Evolutionary conservation across 164 flowering plant species (phyloP), one percentile per base, ranked within the genome.

Genomic region (Liquidambar formosana): DNA sequence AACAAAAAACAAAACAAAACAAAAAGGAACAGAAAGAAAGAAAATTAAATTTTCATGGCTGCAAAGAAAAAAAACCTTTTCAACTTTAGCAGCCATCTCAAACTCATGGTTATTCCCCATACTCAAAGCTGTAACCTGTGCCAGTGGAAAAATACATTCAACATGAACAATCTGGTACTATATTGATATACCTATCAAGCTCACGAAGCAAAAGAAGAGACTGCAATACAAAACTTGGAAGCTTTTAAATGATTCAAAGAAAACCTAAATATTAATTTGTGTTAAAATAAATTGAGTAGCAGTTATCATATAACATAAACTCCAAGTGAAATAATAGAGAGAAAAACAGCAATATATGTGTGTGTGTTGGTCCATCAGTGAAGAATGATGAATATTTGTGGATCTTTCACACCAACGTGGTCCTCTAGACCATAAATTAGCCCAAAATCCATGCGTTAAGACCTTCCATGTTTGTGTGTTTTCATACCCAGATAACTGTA

Each of bases 21-120:
- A 6, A 33, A 33, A 6, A 33, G 6, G 41, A 33, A 33, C 4
- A 33, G 6, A 6, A 33, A 33, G 41, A 33, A 33, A 33, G 41
- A 33, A 33, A 33, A 33, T 2, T 33, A 33, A 33, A 33, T 33
- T 2, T 33, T 2, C 41, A 33, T 6, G 2, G 41, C 41, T 44
- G 12, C 57, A 71, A 28, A 53, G 60, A 22, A 62, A 49, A 21
- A 69, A 64, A 76, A 86, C 98, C 92, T 83, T 87, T 75, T 92
- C 95, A 77, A 92, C 89, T 88, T 88, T 92, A 63, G 84, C 79
- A 54, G 95, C 97, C 79, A 90, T 83, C 76, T 88, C 95, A 77
- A 62, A 81, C 66, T 92, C 92, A 71, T 85, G 81, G 65, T 82
- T 77, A 77, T 88, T 71, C 22, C 97, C 97, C 97, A 94, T 90